Percentiles rank a stretch among this genome's conserved stretches.
Evolutionary conservation across 2,329 filamentous ascomycete species (phyloP).

Genomic region (Sphaerostilbella broomeana): DNA sequence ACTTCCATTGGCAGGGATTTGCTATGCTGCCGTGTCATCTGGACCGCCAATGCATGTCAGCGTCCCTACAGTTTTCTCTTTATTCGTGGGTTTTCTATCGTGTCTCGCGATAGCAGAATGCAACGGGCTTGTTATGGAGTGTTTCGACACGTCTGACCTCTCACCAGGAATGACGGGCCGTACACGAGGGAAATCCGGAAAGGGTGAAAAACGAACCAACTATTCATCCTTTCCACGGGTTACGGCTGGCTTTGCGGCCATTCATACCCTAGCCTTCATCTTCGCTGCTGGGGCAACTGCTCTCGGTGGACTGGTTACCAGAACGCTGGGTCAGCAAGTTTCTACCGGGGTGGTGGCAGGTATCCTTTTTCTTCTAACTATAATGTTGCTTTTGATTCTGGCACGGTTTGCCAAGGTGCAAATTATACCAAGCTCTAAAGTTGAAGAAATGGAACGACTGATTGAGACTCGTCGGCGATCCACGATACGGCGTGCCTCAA

Average conservation of each 20-base stretch:
- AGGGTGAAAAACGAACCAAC: slow-evolving; percentile 49
- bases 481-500: slow-evolving; percentile 37
- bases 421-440: slow-evolving; percentile 59
- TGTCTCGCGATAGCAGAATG: slow-evolving; percentile 71
- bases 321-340: slow-evolving; percentile 58
- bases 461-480: slow-evolving; percentile 44
- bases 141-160: slow-evolving; percentile 73
- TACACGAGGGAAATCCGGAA: slow-evolving; percentile 35
- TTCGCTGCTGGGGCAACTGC: slow-evolving; percentile 63
- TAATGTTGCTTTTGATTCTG: slow-evolving; percentile 56
- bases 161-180: slow-evolving; percentile 62
- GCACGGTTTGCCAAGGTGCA: slow-evolving; percentile 59
- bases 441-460: slow-evolving; percentile 47
- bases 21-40: slow-evolving; percentile 60
- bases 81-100: slow-evolving; percentile 61
- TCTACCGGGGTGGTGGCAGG: slow-evolving; percentile 63
- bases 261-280: slow-evolving; percentile 63
- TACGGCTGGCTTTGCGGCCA: slow-evolving; percentile 61
- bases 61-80: slow-evolving; percentile 61
- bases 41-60: slow-evolving; percentile 54
- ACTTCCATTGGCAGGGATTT: slow-evolving; percentile 59
- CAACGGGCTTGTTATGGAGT: slow-evolving; percentile 72
- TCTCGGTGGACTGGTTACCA: slow-evolving; percentile 60
- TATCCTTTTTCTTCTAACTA: slow-evolving; percentile 58
- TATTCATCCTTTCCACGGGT: slow-evolving; percentile 73